Percentiles rank a stretch among this genome's conserved stretches.
phyloP scores from a whole-genome alignment of 1,284 basidiomycete genomes.

The Heterobasidion occidentale region DNA sequence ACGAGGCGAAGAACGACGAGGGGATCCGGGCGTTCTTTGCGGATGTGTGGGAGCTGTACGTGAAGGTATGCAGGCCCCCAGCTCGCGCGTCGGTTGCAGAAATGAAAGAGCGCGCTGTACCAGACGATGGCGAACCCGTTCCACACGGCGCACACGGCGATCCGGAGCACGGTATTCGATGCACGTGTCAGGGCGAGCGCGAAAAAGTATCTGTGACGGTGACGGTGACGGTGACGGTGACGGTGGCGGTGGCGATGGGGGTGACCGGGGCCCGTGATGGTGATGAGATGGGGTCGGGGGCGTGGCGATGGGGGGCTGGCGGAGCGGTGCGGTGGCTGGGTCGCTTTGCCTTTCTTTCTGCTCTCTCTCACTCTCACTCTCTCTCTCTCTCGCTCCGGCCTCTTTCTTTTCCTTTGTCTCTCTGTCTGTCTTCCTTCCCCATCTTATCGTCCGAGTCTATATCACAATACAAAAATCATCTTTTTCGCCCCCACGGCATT shows the following conservation, averaged over 20 bases:
- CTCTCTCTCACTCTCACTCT: neutral
- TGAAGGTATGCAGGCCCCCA: conserved; percentile 55
- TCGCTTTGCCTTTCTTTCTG: neutral
- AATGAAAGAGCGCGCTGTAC: neutral
- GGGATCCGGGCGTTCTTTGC: conserved; percentile 86
- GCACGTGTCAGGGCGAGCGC: conserved; percentile 78
- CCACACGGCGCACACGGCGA: conserved; percentile 80
- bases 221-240: neutral
- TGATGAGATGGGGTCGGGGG: neutral
- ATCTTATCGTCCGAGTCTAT: conserved; percentile 19
- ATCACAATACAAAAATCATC: conserved; percentile 5
- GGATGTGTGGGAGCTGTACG: conserved; percentile 92
- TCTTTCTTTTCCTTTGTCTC: conserved; percentile 17
- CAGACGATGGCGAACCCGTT: conserved; percentile 90
- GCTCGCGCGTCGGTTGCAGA: neutral
- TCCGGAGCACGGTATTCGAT: conserved; percentile 79
- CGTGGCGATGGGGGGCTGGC: neutral
- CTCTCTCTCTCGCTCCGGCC: neutral
- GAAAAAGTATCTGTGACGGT: conserved; percentile 63
- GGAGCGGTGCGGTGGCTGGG: neutral
- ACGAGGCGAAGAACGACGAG: conserved; percentile 94
- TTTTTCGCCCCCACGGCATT: neutral
- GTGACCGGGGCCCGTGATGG: neutral
- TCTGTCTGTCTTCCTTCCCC: conserved; percentile 19
- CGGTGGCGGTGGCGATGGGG: neutral